phyloP scores from a whole-genome alignment of 106 monocot genomes.

The Ottelia alismoides region DNA sequence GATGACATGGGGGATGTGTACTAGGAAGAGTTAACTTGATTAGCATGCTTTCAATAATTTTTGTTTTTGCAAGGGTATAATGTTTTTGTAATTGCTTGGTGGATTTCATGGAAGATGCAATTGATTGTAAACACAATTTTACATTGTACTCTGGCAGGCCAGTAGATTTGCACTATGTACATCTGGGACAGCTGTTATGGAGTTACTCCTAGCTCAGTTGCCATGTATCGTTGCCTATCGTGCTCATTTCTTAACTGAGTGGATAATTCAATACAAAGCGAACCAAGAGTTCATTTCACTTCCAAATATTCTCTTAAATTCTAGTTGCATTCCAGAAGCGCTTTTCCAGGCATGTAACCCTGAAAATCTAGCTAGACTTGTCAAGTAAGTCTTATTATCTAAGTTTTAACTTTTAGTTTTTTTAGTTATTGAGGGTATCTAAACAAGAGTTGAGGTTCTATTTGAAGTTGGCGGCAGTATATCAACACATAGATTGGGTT shows the following conservation, averaged over 20 bases:
- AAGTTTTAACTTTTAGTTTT: neutral
- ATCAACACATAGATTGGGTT: too few species aligned
- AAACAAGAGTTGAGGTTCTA: neutral
- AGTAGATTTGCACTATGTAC: conserved; percentile 83
- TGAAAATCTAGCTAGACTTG: conserved; percentile 33
- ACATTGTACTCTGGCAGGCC: conserved; percentile 36
- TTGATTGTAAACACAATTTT: too few species aligned
- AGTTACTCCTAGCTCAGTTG: conserved; percentile 61
- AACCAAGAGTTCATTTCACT: conserved; percentile 73
- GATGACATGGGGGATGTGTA: too few species aligned
- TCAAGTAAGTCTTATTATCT: conserved; percentile 31
- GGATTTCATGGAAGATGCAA: too few species aligned
- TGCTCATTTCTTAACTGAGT: conserved; percentile 87
- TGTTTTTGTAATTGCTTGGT: too few species aligned
- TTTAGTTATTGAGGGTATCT: neutral
- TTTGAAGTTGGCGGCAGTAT: neutral
- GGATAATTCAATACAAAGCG: conserved; percentile 45
- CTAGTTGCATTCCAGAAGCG: conserved; percentile 56
- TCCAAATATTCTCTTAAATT: conserved; percentile 82
- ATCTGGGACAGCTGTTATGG: conserved; percentile 88
- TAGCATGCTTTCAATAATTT: too few species aligned
- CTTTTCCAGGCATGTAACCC: conserved; percentile 65
- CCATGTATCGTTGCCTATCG: conserved; percentile 86
- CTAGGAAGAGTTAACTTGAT: too few species aligned
- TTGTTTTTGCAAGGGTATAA: too few species aligned